phyloP scores from a whole-genome alignment of 2,329 filamentous ascomycete genomes.

The Periconia sp. region DNA sequence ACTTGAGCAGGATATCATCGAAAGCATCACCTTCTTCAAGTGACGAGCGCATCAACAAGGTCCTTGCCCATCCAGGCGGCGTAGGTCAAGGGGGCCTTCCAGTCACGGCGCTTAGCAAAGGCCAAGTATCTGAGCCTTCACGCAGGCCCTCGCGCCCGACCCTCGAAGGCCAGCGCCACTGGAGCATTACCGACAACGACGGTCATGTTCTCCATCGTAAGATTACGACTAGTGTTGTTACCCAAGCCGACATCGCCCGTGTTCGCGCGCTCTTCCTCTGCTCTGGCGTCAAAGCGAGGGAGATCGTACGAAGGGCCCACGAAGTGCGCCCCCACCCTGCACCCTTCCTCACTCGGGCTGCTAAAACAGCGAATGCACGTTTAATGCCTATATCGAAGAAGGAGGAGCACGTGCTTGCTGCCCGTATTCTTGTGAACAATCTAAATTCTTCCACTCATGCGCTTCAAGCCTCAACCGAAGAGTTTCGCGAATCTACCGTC shows the following conservation, averaged over 20 bases:
- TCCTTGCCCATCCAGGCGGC: slow-evolving; percentile 39
- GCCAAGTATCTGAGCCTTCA: slow-evolving; percentile 15
- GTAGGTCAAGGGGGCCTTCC: slow-evolving; percentile 36
- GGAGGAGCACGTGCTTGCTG: slow-evolving; percentile 61
- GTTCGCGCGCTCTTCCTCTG: slow-evolving; percentile 77
- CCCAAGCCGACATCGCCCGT: slow-evolving; percentile 77
- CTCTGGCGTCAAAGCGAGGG: slow-evolving; percentile 87
- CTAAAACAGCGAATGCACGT: slow-evolving; percentile 51
- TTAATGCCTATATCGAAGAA: slow-evolving; percentile 55
- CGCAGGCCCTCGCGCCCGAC: slow-evolving; percentile 42
- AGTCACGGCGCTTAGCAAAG: slow-evolving; percentile 33
- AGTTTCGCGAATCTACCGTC: slow-evolving; percentile 56
- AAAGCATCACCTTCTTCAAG: slow-evolving; percentile 24
- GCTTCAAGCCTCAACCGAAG: slow-evolving; percentile 58
- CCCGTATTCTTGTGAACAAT: slow-evolving; percentile 55
- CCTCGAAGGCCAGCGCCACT: slow-evolving; percentile 55
- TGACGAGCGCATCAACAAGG: slow-evolving; percentile 36
- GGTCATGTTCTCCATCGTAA: slow-evolving; percentile 45
- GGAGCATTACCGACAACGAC: slow-evolving; percentile 62
- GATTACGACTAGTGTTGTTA: slow-evolving; percentile 24
- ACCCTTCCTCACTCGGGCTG: slow-evolving; percentile 46
- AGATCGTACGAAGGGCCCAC: slow-evolving; percentile 72
- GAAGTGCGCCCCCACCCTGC: slow-evolving; percentile 44
- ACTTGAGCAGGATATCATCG: slow-evolving; percentile 42
- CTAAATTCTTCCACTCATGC: slow-evolving; percentile 54